A percentile compares a stretch with the other conserved stretches of the same genome.
These are phyloP conservation scores for Termitomyces sp. DNA, from an alignment of 768 basidiomycete species.

Conservation along the genomic window DNA sequence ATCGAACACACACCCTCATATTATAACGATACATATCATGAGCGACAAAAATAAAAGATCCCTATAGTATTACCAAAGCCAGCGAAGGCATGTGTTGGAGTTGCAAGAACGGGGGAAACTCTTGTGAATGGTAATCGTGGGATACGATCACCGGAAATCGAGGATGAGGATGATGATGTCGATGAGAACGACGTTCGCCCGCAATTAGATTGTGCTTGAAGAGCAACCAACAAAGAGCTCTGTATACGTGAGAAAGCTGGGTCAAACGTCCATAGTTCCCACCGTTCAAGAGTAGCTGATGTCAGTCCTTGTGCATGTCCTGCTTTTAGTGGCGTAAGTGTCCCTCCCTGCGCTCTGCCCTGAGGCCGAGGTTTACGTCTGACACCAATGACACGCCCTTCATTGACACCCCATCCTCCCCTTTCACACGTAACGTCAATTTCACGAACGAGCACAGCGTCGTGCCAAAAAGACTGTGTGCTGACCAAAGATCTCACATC, in stretches of 20 bases:
- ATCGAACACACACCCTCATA: not conserved
- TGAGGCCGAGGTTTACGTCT: conserved; percentile 55
- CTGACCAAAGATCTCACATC: conserved; percentile 31
- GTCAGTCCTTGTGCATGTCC: conserved; percentile 44
- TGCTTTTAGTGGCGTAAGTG: conserved; percentile 5
- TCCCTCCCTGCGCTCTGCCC: conserved; percentile 23
- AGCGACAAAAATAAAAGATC: conserved; percentile 37
- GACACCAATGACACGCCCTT: conserved; percentile 59
- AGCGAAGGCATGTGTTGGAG: conserved; percentile 49
- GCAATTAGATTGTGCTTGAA: conserved; percentile 24
- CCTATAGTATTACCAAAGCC: conserved; percentile 81
- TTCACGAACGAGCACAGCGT: conserved; percentile 47
- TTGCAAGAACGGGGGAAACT: conserved; percentile 53
- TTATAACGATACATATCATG: conserved; percentile 6
- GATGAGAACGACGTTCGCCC: conserved; percentile 18
- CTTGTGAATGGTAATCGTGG: conserved; percentile 80
- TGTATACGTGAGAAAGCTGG: conserved; percentile 42
- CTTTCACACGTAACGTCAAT: conserved; percentile 64
- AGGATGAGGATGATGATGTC: conserved; percentile 15
- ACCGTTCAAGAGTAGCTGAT: conserved; percentile 63
- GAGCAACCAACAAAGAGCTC: conserved; percentile 45
- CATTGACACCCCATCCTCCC: conserved; percentile 70
- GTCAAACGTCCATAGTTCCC: conserved; percentile 83
- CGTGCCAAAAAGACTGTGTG: conserved; percentile 48
- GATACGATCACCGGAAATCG: conserved; percentile 20